phyloP scores from a whole-genome alignment of 352 stramenopile genomes.

The Poterioochromonas sp. region DNA sequence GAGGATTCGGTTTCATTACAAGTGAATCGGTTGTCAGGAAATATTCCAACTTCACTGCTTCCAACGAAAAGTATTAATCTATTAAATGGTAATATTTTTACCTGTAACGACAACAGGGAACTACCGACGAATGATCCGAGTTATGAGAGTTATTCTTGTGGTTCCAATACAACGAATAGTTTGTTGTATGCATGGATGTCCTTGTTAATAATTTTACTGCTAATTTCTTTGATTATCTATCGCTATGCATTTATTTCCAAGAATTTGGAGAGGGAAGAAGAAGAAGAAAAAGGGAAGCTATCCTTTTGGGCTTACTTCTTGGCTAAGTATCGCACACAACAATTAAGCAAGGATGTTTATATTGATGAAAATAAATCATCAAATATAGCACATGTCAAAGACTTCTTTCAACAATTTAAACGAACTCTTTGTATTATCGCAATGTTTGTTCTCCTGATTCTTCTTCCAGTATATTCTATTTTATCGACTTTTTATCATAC shows the following conservation, averaged over 20 bases:
- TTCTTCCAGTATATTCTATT: background rate
- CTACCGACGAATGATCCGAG: background rate
- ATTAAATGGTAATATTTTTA: conserved; percentile 11
- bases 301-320: no score
- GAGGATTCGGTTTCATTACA: background rate
- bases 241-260: background rate
- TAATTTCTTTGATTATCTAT: background rate
- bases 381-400: background rate
- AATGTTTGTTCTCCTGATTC: background rate
- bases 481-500: background rate
- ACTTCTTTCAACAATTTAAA: background rate
- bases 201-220: background rate
- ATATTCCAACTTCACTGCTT: background rate
- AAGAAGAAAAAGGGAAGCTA: background rate
- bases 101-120: background rate
- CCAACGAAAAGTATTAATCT: background rate
- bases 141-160: background rate
- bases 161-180: background rate
- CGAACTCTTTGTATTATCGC: background rate
- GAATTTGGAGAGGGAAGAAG: background rate
- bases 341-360: background rate
- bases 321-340: no score
- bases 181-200: no score
- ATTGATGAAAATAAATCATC: background rate
- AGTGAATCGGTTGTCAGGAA: conserved; percentile 9